Evolutionary conservation across 306 rosid species (phyloP), one percentile per base, ranked within the genome.

Genomic region (Vigna hirtella): DNA sequence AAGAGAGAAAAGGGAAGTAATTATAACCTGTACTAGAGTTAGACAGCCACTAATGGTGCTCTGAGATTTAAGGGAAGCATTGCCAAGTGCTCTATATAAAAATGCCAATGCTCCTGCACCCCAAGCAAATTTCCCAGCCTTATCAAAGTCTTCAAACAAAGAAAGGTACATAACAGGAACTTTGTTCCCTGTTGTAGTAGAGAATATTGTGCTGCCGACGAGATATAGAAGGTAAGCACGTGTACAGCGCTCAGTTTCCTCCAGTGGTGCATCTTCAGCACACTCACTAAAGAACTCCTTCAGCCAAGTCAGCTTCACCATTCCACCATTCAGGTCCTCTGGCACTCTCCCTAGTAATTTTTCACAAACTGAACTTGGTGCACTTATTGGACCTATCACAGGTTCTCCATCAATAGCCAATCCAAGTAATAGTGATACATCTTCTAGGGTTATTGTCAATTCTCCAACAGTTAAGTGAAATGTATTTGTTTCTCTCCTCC

Each of bases 401-500:
- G 98, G 95, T 69, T 88, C 90, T 83, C 98, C 97, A 30, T 94
- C 89, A 52, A 92, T 85, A 50, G 92, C 84, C 72, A 94, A 81
- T 55, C 98, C 98, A 36, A 94, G 97, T 68, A 94, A 81, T 43
- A 94, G 91, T 1, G 92, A 90, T 24, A 89, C 98, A 83, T 94
- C 98, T 86, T 90, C 98, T 47, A 94, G 97, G 58, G 97, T 89
- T 80, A 94, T 87, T 36, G 97, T 88, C 89, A 89, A 88, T 81
- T 94, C 98, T 82, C 98, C 98, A 55, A 88, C 88, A 10, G 91
- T 87, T 51, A 94, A 79, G 88, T 94, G 97, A 63, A 94, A 94
- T 28, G 97, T 87, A 62, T 94, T 94, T n/a, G 98, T 94, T 84
- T 94, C 98, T 81, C 93, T 88, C 82, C 98, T 92, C 97, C 98